These are phyloP conservation scores for Cryphonectria carpinicola DNA, from an alignment of 2,329 filamentous ascomycete species.

Conservation along the genomic window DNA sequence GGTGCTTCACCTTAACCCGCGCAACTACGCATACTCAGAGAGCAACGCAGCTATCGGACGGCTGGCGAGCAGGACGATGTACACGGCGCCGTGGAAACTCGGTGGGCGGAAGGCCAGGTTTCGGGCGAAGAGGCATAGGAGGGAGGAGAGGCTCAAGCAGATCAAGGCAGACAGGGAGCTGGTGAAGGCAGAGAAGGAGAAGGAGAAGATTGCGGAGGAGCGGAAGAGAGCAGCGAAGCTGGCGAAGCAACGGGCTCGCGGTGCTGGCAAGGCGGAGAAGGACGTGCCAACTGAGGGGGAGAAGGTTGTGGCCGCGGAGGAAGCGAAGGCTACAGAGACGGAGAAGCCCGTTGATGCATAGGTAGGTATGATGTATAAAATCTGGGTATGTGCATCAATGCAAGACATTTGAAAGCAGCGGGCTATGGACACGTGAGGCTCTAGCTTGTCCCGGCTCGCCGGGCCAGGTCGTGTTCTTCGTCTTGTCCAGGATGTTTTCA, in stretches of 20 bases:
- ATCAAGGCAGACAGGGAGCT: constrained; percentile 32
- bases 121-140: constrained; percentile 34
- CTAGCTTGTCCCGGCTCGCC: no score
- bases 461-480: neutral
- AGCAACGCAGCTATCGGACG: constrained; percentile 63
- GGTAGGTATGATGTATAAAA: neutral
- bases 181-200: constrained; percentile 33
- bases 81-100: constrained; percentile 53
- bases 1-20: constrained; percentile 50
- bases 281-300: constrained; percentile 25
- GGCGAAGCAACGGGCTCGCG: constrained; percentile 30
- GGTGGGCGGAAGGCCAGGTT: constrained; percentile 55
- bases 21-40: constrained; percentile 63
- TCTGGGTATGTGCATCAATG: neutral
- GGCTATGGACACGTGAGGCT: neutral
- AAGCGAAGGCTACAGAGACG: neutral
- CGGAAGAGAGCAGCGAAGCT: constrained; percentile 31
- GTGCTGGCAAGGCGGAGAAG: constrained; percentile 24
- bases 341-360: neutral
- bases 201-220: constrained; percentile 31
- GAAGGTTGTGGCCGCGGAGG: constrained; percentile 10
- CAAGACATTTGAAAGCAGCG: neutral
- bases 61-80: constrained; percentile 55
- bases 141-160: constrained; percentile 26
- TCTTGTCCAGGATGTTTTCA: neutral